A percentile compares a stretch with the other conserved stretches of the same genome.
These are phyloP conservation scores for Bombardia bombarda DNA, from an alignment of 495 filamentous ascomycete genomes.

Conservation along the genomic window DNA sequence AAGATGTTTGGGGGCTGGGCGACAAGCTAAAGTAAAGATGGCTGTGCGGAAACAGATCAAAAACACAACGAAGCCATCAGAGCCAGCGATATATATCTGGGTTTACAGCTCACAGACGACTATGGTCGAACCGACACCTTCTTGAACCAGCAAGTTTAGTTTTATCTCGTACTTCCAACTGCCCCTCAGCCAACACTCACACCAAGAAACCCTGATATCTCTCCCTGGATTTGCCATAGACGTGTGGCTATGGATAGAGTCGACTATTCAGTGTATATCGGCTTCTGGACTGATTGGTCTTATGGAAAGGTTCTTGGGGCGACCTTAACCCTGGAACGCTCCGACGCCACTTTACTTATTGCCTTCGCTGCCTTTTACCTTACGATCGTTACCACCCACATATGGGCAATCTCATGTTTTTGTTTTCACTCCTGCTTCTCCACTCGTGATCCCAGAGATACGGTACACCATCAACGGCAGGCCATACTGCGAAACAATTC, in stretches of 20 bases:
- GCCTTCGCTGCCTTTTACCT: conserved; percentile 18
- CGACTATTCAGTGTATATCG: conserved; percentile 5
- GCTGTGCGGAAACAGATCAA: too few relatives aligned
- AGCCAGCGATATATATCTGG: too few relatives aligned
- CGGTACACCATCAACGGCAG: conserved; percentile 13
- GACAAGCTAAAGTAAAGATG: too few relatives aligned
- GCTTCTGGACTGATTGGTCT: conserved; percentile 21
- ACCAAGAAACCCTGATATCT: too few relatives aligned
- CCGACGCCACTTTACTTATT: conserved; percentile 14
- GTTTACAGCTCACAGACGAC: too few relatives aligned
- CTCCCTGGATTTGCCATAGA: too few relatives aligned
- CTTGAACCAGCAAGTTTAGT: too few relatives aligned
- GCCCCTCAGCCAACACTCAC: too few relatives aligned
- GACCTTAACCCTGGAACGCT: conserved; percentile 13
- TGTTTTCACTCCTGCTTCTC: conserved; percentile 9
- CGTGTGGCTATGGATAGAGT: not conserved
- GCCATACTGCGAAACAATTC: conserved; percentile 14
- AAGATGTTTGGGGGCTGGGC: too few relatives aligned
- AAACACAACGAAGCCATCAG: too few relatives aligned
- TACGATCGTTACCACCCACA: conserved; percentile 3
- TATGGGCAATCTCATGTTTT: conserved; percentile 14
- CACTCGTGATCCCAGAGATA: conserved; percentile 1
- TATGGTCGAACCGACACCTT: too few relatives aligned
- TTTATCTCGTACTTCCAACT: too few relatives aligned
- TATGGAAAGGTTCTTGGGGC: conserved; percentile 11